These are phyloP conservation scores for Fistulina hepatica DNA, from an alignment of 1,284 basidiomycete species.

Conservation along the genomic window DNA sequence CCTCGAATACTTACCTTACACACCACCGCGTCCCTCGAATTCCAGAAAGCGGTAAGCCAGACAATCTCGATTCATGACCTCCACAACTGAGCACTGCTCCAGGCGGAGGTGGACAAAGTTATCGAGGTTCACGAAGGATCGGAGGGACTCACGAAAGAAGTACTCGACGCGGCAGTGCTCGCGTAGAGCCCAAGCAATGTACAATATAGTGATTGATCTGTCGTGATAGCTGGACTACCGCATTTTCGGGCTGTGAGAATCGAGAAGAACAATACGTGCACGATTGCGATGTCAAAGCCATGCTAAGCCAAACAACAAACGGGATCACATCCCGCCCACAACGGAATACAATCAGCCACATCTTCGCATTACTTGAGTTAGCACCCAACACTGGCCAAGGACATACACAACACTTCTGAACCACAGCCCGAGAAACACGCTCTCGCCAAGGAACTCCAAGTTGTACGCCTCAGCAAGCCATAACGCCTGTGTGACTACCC, in stretches of 20 bases:
- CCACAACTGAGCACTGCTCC: constrained; percentile 7
- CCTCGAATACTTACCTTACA: constrained; percentile 72
- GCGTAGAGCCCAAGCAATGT: too few relatives aligned
- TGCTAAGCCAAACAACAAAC: too few relatives aligned
- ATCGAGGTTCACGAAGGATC: constrained; percentile 75
- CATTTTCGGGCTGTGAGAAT: too few relatives aligned
- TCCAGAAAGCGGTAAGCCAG: constrained; percentile 54
- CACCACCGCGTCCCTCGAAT: constrained; percentile 71
- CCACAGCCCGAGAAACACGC: constrained; percentile 73
- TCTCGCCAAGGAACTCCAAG: constrained; percentile 76
- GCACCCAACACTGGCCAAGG: constrained; percentile 64
- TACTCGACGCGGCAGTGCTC: constrained; percentile 54
- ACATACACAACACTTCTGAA: constrained; percentile 66
- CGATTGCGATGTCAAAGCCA: too few relatives aligned
- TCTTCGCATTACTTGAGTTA: constrained; percentile 49
- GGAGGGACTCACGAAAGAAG: constrained; percentile 66
- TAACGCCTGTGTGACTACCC: constrained; percentile 71
- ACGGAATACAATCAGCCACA: constrained; percentile 33
- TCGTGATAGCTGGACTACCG: too few relatives aligned
- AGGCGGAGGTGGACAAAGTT: constrained; percentile 67
- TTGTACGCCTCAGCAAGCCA: constrained; percentile 84
- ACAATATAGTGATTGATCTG: too few relatives aligned
- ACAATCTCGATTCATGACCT: background rate
- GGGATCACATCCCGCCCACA: too few relatives aligned
- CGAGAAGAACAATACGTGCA: too few relatives aligned